phyloP scores from a whole-genome alignment of 192 early-diverging fungal genomes.

The Linnemannia hyalina region DNA sequence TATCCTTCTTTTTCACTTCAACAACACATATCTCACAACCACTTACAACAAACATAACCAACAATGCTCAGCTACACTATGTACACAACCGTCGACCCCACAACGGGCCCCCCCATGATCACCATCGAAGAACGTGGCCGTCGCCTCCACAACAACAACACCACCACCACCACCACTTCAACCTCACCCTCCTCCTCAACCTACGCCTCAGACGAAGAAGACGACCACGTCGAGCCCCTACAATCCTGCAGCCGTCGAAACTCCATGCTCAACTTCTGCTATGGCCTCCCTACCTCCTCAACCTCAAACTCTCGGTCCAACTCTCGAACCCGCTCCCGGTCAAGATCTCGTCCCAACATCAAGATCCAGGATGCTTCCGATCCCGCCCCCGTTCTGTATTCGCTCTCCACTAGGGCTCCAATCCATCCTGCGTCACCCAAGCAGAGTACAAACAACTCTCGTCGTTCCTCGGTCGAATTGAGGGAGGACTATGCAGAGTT shows the following conservation, averaged over 20 bases:
- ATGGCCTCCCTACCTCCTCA: conserved; percentile 4
- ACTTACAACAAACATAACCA: background rate
- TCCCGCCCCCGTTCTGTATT: background rate
- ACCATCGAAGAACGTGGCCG: conserved; percentile 16
- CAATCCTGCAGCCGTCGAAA: conserved; percentile 18
- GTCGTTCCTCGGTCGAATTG: conserved; percentile 23
- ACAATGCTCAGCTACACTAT: background rate
- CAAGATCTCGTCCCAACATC: conserved; percentile 18
- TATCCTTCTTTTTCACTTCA: too few relatives aligned
- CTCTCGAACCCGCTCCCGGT: conserved; percentile 36
- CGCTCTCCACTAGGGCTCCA: background rate
- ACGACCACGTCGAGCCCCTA: background rate
- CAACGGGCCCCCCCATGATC: conserved; percentile 10
- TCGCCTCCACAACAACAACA: conserved; percentile 6
- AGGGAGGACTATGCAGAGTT: conserved; percentile 19
- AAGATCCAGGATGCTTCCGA: background rate
- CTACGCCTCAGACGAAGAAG: background rate
- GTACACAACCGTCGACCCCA: conserved; percentile 11
- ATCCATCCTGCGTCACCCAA: background rate
- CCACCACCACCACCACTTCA: background rate
- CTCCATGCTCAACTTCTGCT: conserved; percentile 27
- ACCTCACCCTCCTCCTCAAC: background rate
- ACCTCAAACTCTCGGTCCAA: background rate
- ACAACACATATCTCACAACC: too few relatives aligned
- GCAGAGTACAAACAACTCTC: conserved; percentile 11